Evolutionary conservation across 2,329 filamentous ascomycete species (phyloP).

Genomic region (Penicillium sp.): DNA sequence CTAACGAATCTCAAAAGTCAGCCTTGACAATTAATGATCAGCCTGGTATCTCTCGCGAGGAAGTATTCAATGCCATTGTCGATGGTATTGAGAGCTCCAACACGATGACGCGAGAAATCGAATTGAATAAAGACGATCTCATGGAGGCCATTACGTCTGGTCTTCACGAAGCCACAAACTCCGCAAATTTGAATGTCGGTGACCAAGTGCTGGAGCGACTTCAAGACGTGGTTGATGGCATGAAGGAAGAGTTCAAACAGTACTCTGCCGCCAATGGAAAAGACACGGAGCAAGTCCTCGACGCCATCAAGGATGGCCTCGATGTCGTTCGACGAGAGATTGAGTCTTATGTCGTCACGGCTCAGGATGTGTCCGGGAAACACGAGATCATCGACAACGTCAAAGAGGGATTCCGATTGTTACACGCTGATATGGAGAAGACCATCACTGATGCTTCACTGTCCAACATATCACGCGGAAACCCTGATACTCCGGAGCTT

Average conservation of each 20-base stretch:
- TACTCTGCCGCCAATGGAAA: constrained; percentile 74
- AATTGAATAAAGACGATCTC: constrained; percentile 52
- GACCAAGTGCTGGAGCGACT: constrained; percentile 60
- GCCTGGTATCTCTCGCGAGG: constrained; percentile 50
- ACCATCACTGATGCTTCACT: constrained; percentile 47
- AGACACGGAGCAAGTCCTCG: constrained; percentile 83
- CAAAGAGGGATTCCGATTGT: constrained; percentile 59
- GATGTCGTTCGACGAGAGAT: constrained; percentile 77
- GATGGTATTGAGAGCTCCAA: constrained; percentile 54
- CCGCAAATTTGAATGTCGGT: constrained; percentile 52
- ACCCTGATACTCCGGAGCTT: constrained; percentile 63
- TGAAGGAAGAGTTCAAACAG: constrained; percentile 68
- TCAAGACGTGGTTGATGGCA: constrained; percentile 58
- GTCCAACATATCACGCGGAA: constrained; percentile 29
- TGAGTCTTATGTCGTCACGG: constrained; percentile 73
- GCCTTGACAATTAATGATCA: constrained; percentile 32
- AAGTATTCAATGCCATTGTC: constrained; percentile 58
- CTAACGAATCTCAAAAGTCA: constrained; percentile 35
- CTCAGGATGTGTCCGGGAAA: constrained; percentile 65
- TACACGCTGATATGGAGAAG: constrained; percentile 58
- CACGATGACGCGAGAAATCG: constrained; percentile 57
- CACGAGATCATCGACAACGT: constrained; percentile 74
- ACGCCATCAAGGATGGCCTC: constrained; percentile 82
- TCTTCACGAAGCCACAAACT: constrained; percentile 53
- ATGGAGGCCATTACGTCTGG: constrained; percentile 59